A percentile compares a stretch with the other conserved stretches of the same genome.
Conservation (phyloP, 179 eudicot species). For the Actinidia arguta region DNA sequence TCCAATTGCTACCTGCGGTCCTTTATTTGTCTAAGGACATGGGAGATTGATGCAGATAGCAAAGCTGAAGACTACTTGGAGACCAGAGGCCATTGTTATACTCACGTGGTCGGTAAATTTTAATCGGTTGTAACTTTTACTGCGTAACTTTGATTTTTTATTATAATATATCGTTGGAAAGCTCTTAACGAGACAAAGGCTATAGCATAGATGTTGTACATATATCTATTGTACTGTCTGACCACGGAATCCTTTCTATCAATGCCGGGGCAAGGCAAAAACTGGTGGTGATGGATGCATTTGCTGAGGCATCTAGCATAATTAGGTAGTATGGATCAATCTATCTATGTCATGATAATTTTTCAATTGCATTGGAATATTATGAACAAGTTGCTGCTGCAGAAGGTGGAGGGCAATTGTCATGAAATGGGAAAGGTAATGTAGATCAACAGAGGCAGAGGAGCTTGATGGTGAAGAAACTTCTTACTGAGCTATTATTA, state of each 20-base stretch:
- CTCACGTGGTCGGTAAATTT: too few relatives aligned
- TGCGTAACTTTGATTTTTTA: too few relatives aligned
- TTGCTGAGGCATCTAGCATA: constrained; percentile 87
- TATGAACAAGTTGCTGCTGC: constrained; percentile 93
- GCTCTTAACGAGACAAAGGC: constrained; percentile 88
- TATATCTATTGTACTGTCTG: constrained; percentile 80
- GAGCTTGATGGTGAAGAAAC: too few relatives aligned
- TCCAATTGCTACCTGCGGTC: constrained; percentile 89
- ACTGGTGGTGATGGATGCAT: constrained; percentile 88
- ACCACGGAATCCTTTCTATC: constrained; percentile 75
- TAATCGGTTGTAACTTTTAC: too few relatives aligned
- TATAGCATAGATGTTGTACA: constrained; percentile 85
- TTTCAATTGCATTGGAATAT: constrained; percentile 82
- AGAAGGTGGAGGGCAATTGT: too few relatives aligned
- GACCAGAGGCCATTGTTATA: too few relatives aligned
- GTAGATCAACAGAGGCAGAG: too few relatives aligned
- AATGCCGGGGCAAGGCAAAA: constrained; percentile 78
- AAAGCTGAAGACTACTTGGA: too few relatives aligned
- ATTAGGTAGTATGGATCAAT: constrained; percentile 90
- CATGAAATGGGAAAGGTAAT: too few relatives aligned
- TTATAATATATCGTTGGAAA: too few relatives aligned
- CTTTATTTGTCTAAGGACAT: too few relatives aligned
- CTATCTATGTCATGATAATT: constrained; percentile 77
- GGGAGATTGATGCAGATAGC: too few relatives aligned
- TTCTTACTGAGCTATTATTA: constrained; percentile 76